Base-by-base conservation (phyloP, 2,329 filamentous ascomycete genomes). In the Penicillium glabrum region DNA sequence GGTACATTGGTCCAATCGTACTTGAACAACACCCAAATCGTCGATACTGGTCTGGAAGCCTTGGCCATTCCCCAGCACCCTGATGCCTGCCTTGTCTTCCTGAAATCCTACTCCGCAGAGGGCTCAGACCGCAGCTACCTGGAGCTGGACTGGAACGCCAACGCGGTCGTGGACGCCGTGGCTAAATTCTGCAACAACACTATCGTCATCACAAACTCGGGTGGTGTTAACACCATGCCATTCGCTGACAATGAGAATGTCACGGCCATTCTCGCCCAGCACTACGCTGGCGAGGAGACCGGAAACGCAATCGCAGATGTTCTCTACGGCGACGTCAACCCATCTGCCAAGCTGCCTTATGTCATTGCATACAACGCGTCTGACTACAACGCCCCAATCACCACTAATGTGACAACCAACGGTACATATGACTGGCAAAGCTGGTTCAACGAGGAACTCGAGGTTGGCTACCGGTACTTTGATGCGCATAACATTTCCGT, bases 181-280 rank as follows among this genome's bases (percentile, higher is more conserved):
- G 86, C 86, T 0, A 74, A 77, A 6, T 76, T 75, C 21, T 89
- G 84, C 72, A 79, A 78, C 58, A 87, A 85, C 57, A 88, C 86
- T 2, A 78, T 89, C 29, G 86, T 89, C 0, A 77, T 89, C 1
- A 76, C 88, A 2, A 86, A 89, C 69, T 88, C 87, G 27, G 83
- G 85, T 3, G 87, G 86, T 0, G 77, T 82, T 5, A 78, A 86
- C 3, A 73, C 45, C 76, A 1, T 84, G 87, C 65, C 87, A 86
- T 0, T 82, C 88, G 0, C 86, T 88, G 57, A 77, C 78, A 1
- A 89, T 84, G 75, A 82, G 16, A 88, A 88, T 57, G 81, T 89
- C 27, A 88, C 85, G 2, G 86, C 82, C 1, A 75, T 89, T 89
- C 1, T 85, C 85, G 66, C 86, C 84, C 2, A 86, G 88, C 61